Conservation (phyloP, 2,329 filamentous ascomycete genomes). For the Fusarium globosum region DNA sequence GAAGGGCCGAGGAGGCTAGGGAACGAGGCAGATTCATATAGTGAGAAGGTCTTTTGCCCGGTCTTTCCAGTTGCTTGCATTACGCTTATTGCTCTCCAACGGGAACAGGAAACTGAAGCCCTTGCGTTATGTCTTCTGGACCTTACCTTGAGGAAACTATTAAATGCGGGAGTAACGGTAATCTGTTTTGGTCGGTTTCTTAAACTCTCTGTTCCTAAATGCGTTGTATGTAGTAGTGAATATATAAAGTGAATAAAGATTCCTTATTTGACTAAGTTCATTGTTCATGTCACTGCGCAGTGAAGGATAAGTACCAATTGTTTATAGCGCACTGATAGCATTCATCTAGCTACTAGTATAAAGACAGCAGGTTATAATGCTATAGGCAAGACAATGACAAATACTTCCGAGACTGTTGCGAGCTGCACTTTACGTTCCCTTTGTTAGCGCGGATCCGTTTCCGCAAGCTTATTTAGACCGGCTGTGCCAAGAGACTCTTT, state of each 20-base stretch:
- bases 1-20: background rate
- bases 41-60: accelerated
- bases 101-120: background rate
- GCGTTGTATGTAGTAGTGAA: too few relatives aligned
- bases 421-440: background rate
- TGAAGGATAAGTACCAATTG: accelerated
- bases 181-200: accelerated
- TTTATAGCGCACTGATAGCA: accelerated
- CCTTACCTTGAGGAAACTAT: too few relatives aligned
- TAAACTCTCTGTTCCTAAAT: accelerated
- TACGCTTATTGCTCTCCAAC: accelerated
- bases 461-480: background rate
- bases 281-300: background rate
- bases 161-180: too few relatives aligned
- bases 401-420: background rate
- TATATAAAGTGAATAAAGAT: too few relatives aligned
- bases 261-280: too few relatives aligned
- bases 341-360: too few relatives aligned
- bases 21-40: background rate
- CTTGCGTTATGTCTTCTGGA: background rate
- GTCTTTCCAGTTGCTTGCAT: accelerated
- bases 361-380: accelerated
- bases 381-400: background rate
- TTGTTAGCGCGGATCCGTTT: background rate
- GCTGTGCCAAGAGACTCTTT: background rate